These are phyloP conservation scores for Lippia alba DNA, from an alignment of 305 asterid genomes.

Conservation along the genomic window DNA sequence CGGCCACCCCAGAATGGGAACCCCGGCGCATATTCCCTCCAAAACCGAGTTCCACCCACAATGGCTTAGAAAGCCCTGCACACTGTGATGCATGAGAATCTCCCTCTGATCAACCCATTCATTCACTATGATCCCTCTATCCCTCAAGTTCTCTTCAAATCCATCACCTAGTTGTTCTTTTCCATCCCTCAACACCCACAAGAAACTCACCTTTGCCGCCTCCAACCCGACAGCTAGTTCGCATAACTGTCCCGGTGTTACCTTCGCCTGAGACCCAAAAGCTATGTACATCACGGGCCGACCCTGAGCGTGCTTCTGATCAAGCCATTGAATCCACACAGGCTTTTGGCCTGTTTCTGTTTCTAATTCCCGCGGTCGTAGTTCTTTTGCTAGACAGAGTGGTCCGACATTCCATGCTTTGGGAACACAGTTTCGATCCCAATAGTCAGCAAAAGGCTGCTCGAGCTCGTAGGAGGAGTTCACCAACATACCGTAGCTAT, in stretches of 20 bases:
- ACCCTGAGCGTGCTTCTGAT: constrained; percentile 38
- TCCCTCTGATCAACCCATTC: too few relatives aligned
- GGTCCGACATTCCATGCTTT: constrained; percentile 65
- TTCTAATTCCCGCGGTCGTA: constrained; percentile 16
- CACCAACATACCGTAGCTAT: constrained; percentile 53
- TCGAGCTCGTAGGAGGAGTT: constrained; percentile 69
- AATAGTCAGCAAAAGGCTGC: constrained; percentile 38
- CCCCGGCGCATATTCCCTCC: too few relatives aligned
- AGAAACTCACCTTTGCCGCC: constrained; percentile 48
- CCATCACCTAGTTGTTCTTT: constrained; percentile 2
- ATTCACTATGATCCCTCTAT: constrained; percentile 46
- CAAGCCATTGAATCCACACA: constrained; percentile 63
- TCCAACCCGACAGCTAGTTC: constrained; percentile 63
- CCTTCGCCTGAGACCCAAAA: constrained; percentile 74
- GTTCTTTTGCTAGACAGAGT: constrained; percentile 50
- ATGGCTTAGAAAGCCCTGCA: too few relatives aligned
- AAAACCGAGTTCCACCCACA: too few relatives aligned
- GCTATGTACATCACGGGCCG: constrained; percentile 57
- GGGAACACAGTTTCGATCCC: neutral
- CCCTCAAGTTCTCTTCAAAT: constrained; percentile 29
- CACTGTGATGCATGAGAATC: too few relatives aligned
- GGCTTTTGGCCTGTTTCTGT: constrained; percentile 14
- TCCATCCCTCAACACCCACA: constrained; percentile 58
- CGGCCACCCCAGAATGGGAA: too few relatives aligned
- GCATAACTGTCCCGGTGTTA: constrained; percentile 46